A percentile compares a stretch with the other conserved stretches of the same genome.
These are phyloP conservation scores for Russula ochroleuca DNA, from an alignment of 768 basidiomycete species.

Conservation along the genomic window DNA sequence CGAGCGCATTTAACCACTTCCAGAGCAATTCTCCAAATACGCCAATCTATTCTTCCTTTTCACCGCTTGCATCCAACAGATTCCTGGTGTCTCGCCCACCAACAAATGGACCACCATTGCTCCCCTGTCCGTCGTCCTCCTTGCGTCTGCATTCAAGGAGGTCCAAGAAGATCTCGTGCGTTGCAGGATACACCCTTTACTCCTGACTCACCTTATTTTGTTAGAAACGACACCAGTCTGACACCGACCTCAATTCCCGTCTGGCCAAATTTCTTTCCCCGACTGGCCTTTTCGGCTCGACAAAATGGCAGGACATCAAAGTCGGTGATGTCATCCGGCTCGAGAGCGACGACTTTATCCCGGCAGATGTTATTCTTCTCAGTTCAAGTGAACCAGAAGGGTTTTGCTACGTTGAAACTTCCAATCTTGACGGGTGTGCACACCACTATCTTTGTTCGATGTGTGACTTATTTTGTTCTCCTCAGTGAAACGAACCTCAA, in stretches of 20 bases:
- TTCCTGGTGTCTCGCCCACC: constrained; percentile 95
- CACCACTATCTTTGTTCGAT: background rate
- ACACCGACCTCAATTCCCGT: constrained; percentile 85
- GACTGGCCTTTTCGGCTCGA: constrained; percentile 59
- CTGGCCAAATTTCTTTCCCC: constrained; percentile 66
- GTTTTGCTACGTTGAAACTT: constrained; percentile 95
- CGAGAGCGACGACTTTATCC: constrained; percentile 91
- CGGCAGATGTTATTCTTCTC: constrained; percentile 86
- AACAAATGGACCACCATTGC: constrained; percentile 92
- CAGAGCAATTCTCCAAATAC: constrained; percentile 98
- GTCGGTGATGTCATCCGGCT: constrained; percentile 93
- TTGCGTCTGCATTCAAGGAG: constrained; percentile 95
- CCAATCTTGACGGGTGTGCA: constrained; percentile 90
- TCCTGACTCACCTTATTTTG: background rate
- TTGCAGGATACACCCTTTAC: constrained; percentile 21
- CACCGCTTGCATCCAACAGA: constrained; percentile 95
- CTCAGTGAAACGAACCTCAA: constrained; percentile 94
- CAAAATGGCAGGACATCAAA: constrained; percentile 83
- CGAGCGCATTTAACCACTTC: constrained; percentile 16
- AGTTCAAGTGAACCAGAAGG: constrained; percentile 95
- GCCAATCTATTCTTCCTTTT: constrained; percentile 99
- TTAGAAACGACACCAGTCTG: constrained; percentile 95
- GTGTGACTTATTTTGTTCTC: background rate
- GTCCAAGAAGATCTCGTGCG: constrained; percentile 88
- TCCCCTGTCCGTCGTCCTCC: constrained; percentile 80